These are phyloP conservation scores for Amphirosellinia nigrospora DNA, from an alignment of 495 filamentous ascomycete species.

Conservation along the genomic window DNA sequence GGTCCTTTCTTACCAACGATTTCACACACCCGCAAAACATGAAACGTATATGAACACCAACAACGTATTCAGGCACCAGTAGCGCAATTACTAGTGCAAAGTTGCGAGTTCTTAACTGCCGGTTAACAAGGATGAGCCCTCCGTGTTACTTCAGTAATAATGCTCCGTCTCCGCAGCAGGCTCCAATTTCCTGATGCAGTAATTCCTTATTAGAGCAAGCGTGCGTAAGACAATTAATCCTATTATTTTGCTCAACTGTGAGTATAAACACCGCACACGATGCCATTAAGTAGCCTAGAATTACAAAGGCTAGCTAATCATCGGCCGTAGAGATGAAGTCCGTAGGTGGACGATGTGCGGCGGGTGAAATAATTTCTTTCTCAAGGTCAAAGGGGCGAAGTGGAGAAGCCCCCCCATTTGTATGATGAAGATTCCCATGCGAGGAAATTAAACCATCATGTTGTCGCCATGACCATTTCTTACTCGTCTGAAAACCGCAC, in stretches of 20 bases:
- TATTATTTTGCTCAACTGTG: neutral
- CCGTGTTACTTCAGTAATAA: neutral
- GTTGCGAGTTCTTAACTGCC: neutral
- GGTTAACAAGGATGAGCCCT: neutral
- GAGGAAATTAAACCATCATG: neutral
- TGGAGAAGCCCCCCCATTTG: neutral
- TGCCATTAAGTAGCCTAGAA: neutral
- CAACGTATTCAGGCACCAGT: neutral
- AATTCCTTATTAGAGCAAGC: slow-evolving; percentile 22
- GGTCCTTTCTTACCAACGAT: neutral
- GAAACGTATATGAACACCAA: neutral
- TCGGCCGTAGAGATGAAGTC: neutral
- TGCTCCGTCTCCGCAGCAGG: slow-evolving; percentile 5
- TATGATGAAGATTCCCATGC: neutral
- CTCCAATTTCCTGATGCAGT: slow-evolving; percentile 23
- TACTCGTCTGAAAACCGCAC: neutral
- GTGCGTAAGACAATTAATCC: neutral
- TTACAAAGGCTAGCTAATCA: neutral
- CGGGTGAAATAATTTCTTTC: neutral
- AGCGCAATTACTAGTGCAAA: neutral
- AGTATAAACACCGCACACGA: neutral
- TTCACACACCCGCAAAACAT: neutral
- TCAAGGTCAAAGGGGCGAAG: neutral
- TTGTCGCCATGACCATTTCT: neutral
- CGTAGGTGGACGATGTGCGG: neutral